phyloP scores from a whole-genome alignment of 2,329 filamentous ascomycete genomes.

The Talaromyces sp. region DNA sequence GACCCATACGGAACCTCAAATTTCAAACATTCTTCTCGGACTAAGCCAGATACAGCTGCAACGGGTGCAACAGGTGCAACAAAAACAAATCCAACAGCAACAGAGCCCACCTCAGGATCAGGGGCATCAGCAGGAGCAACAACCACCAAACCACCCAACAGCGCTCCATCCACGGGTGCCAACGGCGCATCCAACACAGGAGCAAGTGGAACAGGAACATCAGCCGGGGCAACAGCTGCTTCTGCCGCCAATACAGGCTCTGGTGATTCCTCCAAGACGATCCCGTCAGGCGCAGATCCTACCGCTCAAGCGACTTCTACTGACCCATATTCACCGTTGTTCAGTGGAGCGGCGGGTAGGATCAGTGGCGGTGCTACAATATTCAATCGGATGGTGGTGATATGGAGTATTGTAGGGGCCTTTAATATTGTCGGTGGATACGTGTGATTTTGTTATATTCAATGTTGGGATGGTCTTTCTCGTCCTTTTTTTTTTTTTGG shows the following conservation, averaged over 20 bases:
- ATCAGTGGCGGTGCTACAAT: background rate
- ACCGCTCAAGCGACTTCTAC: background rate
- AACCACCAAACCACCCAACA: background rate
- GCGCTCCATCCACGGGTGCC: background rate
- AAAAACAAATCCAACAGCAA: background rate
- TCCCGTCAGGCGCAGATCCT: background rate
- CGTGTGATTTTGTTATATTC: background rate
- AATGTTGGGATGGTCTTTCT: background rate
- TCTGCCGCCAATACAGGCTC: background rate
- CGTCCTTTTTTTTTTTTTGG: background rate
- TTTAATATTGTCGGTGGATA: background rate
- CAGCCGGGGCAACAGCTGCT: background rate
- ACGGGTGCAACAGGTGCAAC: background rate
- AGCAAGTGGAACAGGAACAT: background rate
- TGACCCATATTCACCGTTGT: background rate
- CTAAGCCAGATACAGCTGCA: background rate
- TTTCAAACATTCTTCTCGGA: background rate
- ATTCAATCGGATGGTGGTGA: background rate
- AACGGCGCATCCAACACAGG: background rate
- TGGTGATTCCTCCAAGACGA: background rate
- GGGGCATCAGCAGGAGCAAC: background rate
- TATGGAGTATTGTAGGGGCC: background rate
- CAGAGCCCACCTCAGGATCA: background rate
- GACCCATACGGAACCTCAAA: background rate
- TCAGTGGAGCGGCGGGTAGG: background rate